phyloP scores from a whole-genome alignment of 2,329 filamentous ascomycete species.

The Tolypocladium inflatum region DNA sequence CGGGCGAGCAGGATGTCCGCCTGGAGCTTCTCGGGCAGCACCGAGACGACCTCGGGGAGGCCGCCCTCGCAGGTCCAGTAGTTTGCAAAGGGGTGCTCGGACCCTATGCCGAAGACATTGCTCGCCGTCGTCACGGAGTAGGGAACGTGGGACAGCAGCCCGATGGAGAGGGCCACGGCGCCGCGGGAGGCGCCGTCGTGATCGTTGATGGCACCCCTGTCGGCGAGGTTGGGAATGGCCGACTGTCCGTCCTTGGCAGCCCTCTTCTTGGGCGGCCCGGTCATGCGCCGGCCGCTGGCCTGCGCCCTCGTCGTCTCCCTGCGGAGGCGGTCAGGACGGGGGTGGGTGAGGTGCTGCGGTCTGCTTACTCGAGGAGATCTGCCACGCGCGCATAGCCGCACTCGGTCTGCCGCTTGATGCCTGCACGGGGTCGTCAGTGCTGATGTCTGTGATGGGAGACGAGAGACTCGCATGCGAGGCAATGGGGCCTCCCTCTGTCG shows the following conservation, averaged over 20 bases:
- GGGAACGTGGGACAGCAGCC: slow-evolving; percentile 62
- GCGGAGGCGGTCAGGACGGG: slow-evolving; percentile 4
- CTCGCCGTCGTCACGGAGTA: slow-evolving; percentile 62
- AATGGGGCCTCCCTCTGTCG: slow-evolving; percentile 62
- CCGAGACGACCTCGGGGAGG: slow-evolving; percentile 63
- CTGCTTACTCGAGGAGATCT: slow-evolving; percentile 63
- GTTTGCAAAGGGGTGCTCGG: slow-evolving; percentile 71
- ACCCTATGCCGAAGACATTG: slow-evolving; percentile 73
- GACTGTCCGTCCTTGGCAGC: slow-evolving; percentile 25
- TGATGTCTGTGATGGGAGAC: not conserved
- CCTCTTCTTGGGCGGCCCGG: slow-evolving; percentile 47
- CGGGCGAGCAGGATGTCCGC: slow-evolving; percentile 58
- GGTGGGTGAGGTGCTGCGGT: not conserved
- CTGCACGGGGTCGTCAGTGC: slow-evolving; percentile 29
- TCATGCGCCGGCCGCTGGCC: slow-evolving; percentile 45
- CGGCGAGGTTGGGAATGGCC: slow-evolving; percentile 44
- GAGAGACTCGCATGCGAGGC: slow-evolving; percentile 47
- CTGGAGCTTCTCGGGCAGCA: slow-evolving; percentile 66
- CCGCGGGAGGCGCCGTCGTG: slow-evolving; percentile 36
- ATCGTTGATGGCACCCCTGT: slow-evolving; percentile 37
- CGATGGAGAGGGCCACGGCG: slow-evolving; percentile 45
- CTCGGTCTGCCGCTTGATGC: slow-evolving; percentile 66
- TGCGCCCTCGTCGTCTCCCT: slow-evolving; percentile 50
- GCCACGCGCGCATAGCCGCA: slow-evolving; percentile 71
- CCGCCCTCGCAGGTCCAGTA: slow-evolving; percentile 78